Evolutionary conservation across 345 rosid genomes (phyloP).

Genomic region (Isatis tinctoria): DNA sequence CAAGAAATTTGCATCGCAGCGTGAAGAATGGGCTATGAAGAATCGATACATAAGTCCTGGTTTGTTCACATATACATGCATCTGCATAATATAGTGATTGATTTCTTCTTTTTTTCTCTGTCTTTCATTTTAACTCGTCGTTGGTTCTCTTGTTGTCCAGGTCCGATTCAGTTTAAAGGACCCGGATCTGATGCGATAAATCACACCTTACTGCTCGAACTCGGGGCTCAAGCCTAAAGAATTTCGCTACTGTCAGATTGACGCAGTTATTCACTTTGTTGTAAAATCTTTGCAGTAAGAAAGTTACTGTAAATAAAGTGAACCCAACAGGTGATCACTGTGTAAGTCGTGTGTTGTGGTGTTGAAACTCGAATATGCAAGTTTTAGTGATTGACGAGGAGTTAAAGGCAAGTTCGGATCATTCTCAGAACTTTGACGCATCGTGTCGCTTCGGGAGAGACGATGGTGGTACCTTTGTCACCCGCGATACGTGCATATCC

Average conservation of each 20-base stretch:
- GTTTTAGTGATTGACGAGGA: too few species aligned
- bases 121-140: not conserved
- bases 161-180: slow-evolving; percentile 90
- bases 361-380: too few species aligned
- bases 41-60: slow-evolving; percentile 92
- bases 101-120: not conserved
- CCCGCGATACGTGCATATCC: too few species aligned
- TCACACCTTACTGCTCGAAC: slow-evolving; percentile 75
- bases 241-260: not conserved
- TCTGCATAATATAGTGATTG: not conserved
- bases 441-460: too few species aligned
- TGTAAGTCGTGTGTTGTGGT: not conserved
- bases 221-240: slow-evolving; percentile 52
- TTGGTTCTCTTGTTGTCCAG: slow-evolving; percentile 36
- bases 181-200: slow-evolving; percentile 56
- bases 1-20: slow-evolving; percentile 62
- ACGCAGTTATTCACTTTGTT: slow-evolving; percentile 5
- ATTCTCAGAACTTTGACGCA: too few species aligned
- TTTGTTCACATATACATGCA: slow-evolving; percentile 32
- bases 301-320: not conserved
- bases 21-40: slow-evolving; percentile 83
- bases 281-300: slow-evolving; percentile 2
- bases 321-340: not conserved
- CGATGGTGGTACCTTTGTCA: too few species aligned
- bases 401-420: too few species aligned